Conservation (phyloP, 129 eudicot species). For the Logfia minima region DNA sequence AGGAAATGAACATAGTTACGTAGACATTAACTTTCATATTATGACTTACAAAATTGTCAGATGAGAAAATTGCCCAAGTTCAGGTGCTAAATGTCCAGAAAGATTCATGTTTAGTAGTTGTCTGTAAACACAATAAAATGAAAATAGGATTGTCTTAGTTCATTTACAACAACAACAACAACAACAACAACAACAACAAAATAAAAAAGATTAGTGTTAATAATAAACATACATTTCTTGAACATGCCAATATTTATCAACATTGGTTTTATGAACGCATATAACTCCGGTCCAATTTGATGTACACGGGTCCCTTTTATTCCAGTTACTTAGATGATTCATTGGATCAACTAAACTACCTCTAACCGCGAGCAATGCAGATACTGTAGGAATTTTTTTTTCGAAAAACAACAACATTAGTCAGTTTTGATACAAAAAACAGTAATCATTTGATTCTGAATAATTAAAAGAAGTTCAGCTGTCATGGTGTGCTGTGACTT, state of each 20-base stretch:
- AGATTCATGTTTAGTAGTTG: slow-evolving; percentile 66
- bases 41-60: slow-evolving; percentile 67
- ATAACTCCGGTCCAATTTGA: slow-evolving; percentile 80
- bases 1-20: neutral
- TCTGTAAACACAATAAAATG: slow-evolving; percentile 37
- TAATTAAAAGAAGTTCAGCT: too few relatives aligned
- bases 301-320: slow-evolving; percentile 70
- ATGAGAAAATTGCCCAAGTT: slow-evolving; percentile 72
- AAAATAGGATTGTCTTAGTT: neutral
- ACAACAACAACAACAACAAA: neutral
- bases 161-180: neutral
- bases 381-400: slow-evolving; percentile 26
- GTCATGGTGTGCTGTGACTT: neutral
- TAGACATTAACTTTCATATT: neutral
- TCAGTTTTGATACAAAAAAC: neutral
- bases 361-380: slow-evolving; percentile 62
- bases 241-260: slow-evolving; percentile 63
- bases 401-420: neutral
- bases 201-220: neutral
- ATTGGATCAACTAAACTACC: slow-evolving; percentile 49
- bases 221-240: slow-evolving; percentile 57
- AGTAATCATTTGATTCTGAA: neutral
- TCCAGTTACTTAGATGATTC: slow-evolving; percentile 60
- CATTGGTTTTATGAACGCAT: slow-evolving; percentile 37
- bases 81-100: slow-evolving; percentile 79